These are phyloP conservation scores for Glebionis coronaria DNA, from an alignment of 129 eudicot species.

Conservation along the genomic window DNA sequence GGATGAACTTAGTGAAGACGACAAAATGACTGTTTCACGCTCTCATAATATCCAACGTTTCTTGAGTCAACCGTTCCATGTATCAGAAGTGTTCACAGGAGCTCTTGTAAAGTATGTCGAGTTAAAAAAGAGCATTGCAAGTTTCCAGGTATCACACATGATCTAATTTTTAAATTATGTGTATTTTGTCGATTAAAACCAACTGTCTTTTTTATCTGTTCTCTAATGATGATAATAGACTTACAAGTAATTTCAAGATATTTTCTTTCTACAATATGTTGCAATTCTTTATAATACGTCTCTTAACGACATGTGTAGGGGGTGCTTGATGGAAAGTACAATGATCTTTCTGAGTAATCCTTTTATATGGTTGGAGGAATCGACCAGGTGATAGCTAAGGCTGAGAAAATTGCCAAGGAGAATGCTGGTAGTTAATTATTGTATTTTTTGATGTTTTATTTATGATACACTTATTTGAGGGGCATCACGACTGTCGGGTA, in stretches of 20 bases:
- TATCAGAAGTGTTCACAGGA: constrained; percentile 97
- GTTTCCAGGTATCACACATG: constrained; percentile 74
- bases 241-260: too few relatives aligned
- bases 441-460: not conserved
- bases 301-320: constrained; percentile 46
- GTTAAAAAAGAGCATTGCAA: constrained; percentile 74
- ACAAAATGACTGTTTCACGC: constrained; percentile 91
- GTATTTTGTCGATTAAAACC: not conserved
- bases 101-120: constrained; percentile 97
- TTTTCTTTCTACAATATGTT: too few relatives aligned
- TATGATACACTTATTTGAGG: constrained; percentile 9
- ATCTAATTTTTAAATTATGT: not conserved
- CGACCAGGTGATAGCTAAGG: constrained; percentile 89
- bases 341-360: constrained; percentile 82
- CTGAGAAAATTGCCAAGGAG: constrained; percentile 79
- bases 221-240: not conserved
- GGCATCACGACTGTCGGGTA: constrained; percentile 22
- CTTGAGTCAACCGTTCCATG: constrained; percentile 99
- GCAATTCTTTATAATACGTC: not conserved
- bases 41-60: constrained; percentile 95
- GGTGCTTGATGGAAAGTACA: constrained; percentile 89
- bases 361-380: constrained; percentile 99
- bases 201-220: not conserved
- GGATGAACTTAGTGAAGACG: constrained; percentile 99
- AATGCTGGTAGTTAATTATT: constrained; percentile 33